Percentiles rank a stretch among this genome's conserved stretches.
phyloP scores from a whole-genome alignment of 2,329 filamentous ascomycete species.

The Metarhizium anisopliae region DNA sequence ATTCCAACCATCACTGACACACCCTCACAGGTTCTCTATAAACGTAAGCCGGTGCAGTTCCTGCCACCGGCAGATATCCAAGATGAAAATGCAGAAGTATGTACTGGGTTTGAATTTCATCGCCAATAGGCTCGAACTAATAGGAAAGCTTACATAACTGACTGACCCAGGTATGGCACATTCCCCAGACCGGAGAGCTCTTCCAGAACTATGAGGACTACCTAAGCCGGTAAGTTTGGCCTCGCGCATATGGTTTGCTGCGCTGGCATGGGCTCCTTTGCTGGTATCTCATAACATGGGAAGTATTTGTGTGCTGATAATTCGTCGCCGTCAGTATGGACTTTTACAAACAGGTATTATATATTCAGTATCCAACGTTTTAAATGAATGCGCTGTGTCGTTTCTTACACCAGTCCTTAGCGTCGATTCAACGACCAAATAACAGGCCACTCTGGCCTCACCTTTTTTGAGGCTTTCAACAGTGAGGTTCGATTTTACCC shows the following conservation, averaged over 20 bases:
- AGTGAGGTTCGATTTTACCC: slow-evolving; percentile 60
- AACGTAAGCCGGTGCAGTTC: slow-evolving; percentile 88
- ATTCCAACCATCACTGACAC: slow-evolving; percentile 4
- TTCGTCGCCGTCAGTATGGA: slow-evolving; percentile 55
- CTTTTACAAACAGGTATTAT: slow-evolving; percentile 74
- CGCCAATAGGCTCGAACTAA: background rate
- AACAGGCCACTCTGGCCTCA: slow-evolving; percentile 83
- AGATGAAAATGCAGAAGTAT: slow-evolving; percentile 76
- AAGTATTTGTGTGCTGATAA: background rate
- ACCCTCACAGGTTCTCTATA: slow-evolving; percentile 70
- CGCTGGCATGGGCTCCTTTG: background rate
- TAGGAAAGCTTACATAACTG: background rate
- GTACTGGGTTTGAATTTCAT: slow-evolving; percentile 13
- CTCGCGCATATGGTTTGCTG: background rate
- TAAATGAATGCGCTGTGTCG: too few relatives aligned
- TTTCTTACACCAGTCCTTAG: slow-evolving; percentile 29
- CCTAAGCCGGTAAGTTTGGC: slow-evolving; percentile 58
- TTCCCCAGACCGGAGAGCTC: slow-evolving; percentile 80
- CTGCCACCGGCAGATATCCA: slow-evolving; percentile 62
- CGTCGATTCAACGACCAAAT: slow-evolving; percentile 93
- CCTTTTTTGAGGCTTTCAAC: slow-evolving; percentile 84
- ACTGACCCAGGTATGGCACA: slow-evolving; percentile 70
- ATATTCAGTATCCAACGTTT: background rate
- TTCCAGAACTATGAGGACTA: slow-evolving; percentile 87
- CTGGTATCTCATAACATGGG: background rate